phyloP scores from a whole-genome alignment of 352 stramenopile genomes.

The Plasmopara viticola region DNA sequence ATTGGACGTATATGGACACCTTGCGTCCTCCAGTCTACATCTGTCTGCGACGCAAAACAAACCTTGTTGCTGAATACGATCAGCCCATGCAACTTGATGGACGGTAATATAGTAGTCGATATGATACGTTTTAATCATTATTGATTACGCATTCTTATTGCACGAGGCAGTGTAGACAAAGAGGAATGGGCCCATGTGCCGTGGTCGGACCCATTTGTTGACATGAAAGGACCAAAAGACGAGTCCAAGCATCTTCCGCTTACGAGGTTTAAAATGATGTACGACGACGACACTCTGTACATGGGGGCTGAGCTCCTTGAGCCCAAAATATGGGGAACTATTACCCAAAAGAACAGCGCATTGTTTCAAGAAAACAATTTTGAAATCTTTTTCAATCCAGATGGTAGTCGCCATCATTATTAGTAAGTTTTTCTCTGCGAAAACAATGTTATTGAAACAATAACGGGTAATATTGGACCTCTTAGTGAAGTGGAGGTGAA shows the following conservation, averaged over 20 bases:
- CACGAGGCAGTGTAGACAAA: slow-evolving; percentile 44
- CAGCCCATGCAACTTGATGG: slow-evolving; percentile 44
- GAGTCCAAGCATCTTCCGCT: slow-evolving; percentile 37
- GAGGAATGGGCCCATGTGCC: slow-evolving; percentile 55
- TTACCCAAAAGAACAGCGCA: slow-evolving; percentile 58
- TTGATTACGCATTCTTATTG: background rate
- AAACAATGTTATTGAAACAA: background rate
- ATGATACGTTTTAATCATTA: background rate
- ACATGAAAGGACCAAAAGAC: slow-evolving; percentile 57
- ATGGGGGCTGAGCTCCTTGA: slow-evolving; percentile 62
- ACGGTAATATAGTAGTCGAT: slow-evolving; percentile 20
- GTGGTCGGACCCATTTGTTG: slow-evolving; percentile 68
- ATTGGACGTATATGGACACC: slow-evolving; percentile 49
- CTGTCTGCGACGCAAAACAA: slow-evolving; percentile 43
- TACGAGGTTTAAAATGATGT: slow-evolving; percentile 79
- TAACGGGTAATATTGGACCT: too few species aligned
- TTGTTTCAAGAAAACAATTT: slow-evolving; percentile 91
- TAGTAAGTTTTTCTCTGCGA: slow-evolving; percentile 36
- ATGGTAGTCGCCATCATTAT: slow-evolving; percentile 80
- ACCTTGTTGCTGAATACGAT: slow-evolving; percentile 17
- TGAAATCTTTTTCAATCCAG: slow-evolving; percentile 89
- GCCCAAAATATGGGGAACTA: slow-evolving; percentile 68
- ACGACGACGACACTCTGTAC: slow-evolving; percentile 69
- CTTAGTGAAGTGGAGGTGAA: slow-evolving; percentile 86
- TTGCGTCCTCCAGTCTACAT: slow-evolving; percentile 63